Evolutionary conservation across 139 green algal genomes (phyloP), one percentile per base, ranked within the genome.

Genomic region (Micromonas commoda): DNA sequence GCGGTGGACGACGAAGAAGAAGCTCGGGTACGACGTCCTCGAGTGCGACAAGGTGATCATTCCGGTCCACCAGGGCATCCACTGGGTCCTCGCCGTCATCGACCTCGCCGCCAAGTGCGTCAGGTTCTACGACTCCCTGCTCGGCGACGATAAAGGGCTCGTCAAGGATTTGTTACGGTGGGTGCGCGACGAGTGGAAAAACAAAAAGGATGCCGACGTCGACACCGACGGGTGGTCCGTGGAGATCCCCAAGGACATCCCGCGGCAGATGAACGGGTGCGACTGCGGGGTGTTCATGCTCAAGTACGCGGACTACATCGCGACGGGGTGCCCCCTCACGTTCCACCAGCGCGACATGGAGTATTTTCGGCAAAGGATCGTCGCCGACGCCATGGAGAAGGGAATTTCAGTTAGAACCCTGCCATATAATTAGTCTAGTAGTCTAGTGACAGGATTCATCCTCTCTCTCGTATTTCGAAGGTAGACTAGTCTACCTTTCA

Each of bases 11-110:
- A 80, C 60, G 35, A 24, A 37, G 9, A 86, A 86, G 45, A 80
- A 67, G 71, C 33, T 87, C 29, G 37, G 34, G 13, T 86, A 87
- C 54, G 67, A 69, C 26, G 34, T 86, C 0, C 64, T 54, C 23
- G 52, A 81, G 26, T 88, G 84, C 77, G 82, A 85, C 37, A 88
- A 88, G 79, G 77, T 88, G 33, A 82, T 87, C 65, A 83, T 88
- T 23, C 84, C 84, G 1, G 71, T 88, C 1, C 84, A 88, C 60
- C 78, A 85, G 64, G 26, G 5, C 0, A 75, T 85, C 0, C 84
- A 88, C 77, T 88, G 84, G 84, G 73, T 71, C 31, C 70, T 87
- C 5, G 84, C 84, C 28, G 82, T 87, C 21, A 79, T 88, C 64
- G 80, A 88, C 80, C 35, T 88, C n/a, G n/a, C 20, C 21, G 37